Conservation (phyloP, 176 grass and related monocot genomes). For the Avena eriantha region DNA sequence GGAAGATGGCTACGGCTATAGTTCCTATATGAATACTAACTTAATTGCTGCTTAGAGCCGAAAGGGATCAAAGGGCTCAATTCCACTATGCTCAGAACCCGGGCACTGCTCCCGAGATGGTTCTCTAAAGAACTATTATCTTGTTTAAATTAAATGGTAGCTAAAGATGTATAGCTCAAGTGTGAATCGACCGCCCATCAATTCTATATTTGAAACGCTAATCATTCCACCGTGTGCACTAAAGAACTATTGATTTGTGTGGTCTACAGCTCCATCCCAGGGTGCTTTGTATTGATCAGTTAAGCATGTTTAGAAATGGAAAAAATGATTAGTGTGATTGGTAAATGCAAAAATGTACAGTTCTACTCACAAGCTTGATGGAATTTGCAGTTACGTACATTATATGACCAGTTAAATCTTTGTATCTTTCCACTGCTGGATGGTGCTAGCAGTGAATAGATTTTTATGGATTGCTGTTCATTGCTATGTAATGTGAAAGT, state of each 20-base stretch:
- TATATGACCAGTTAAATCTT: not conserved
- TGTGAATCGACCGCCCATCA: slow-evolving; percentile 38
- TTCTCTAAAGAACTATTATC: slow-evolving; percentile 50
- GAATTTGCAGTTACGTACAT: not conserved
- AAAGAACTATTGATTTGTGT: slow-evolving; percentile 35
- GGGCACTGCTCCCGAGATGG: slow-evolving; percentile 54
- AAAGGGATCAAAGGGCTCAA: slow-evolving; percentile 61
- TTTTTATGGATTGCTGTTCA: not conserved
- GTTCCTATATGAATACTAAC: slow-evolving; percentile 45
- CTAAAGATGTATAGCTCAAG: slow-evolving; percentile 39
- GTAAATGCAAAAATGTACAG: not conserved
- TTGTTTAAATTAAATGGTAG: slow-evolving; percentile 46
- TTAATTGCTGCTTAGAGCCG: slow-evolving; percentile 56
- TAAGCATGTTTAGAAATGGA: slow-evolving; percentile 2
- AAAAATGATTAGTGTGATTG: not conserved
- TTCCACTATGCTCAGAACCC: slow-evolving; percentile 56
- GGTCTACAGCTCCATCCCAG: slow-evolving; percentile 2
- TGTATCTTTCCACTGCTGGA: not conserved
- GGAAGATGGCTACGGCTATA: slow-evolving; percentile 36
- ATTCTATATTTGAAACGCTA: slow-evolving; percentile 42
- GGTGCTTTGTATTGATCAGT: slow-evolving; percentile 21
- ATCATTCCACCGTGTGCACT: slow-evolving; percentile 38
- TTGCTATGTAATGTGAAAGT: slow-evolving; percentile 3
- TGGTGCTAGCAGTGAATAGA: not conserved
- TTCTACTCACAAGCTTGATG: not conserved